Evolutionary conservation across 306 rosid species (phyloP), one percentile per base, ranked within the genome.

Genomic region (Cercis canadensis): DNA sequence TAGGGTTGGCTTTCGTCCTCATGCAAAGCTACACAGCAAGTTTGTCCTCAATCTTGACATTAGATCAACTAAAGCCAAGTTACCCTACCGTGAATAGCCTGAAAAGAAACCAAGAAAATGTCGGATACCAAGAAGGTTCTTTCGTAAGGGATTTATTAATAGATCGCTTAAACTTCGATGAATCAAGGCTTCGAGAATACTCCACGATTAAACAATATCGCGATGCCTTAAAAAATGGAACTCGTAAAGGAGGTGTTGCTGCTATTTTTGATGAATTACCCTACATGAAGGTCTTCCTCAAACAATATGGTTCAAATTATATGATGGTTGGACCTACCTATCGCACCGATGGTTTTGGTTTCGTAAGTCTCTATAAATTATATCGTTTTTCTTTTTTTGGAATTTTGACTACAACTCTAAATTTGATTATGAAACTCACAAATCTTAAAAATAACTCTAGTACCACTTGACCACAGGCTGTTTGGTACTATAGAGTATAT

Each of bases 291-390:
- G 43, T 37, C 43, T 37, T 37, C 0, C 43, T 37, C 43, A 37
- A 37, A 8, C 1, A 37, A 5, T 37, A 5, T 37, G 8, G 70
- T 13, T 72, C 76, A 1, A 51, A n/a, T 14, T 31, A 60, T 37
- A 57, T 63, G 65, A 43, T 40, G 47, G 9, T 46, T 57, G 36
- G 8, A 5, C 46, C 78, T 10, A 29, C 2, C 14, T 46, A 46
- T n/a, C 52, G 17, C 7, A 53, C 50, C 56, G 65, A 44, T 64
- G 78, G 78, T 7, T 64, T 74, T 29, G 79, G 66, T 33, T 74
- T 74, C 11, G 78, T 74, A 34, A 53, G 72, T 73, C 15, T 44
- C 50, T 1, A 3, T 12, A n/a, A n/a, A 6, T 37, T 37, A 37
- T 37, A 0, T 3, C 3, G n/a, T n/a, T 37, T 37, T 37, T 37